A percentile compares a stretch with the other conserved stretches of the same genome.
phyloP scores from a whole-genome alignment of 805 yeast species.

The Ogataea dorogensis region DNA sequence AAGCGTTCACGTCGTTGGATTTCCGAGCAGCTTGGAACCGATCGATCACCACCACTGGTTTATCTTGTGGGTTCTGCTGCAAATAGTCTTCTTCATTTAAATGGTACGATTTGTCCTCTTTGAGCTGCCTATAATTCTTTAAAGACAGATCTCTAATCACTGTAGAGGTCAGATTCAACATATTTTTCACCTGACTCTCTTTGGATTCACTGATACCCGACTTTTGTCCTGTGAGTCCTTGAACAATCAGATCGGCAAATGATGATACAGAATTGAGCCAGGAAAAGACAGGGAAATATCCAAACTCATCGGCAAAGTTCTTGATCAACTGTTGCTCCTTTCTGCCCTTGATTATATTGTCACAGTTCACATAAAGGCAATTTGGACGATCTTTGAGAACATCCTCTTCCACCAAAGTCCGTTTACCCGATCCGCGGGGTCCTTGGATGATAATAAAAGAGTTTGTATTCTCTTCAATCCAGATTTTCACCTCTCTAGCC shows the following conservation, averaged over 20 bases:
- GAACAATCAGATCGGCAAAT: constrained; percentile 80
- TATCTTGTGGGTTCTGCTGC: constrained; percentile 79
- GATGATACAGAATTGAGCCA: constrained; percentile 83
- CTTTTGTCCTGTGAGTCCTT: constrained; percentile 91
- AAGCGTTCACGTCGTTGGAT: constrained; percentile 56
- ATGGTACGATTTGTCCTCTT: constrained; percentile 19
- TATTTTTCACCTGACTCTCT: constrained; percentile 78
- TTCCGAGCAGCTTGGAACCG: constrained; percentile 58
- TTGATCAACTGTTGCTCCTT: constrained; percentile 68
- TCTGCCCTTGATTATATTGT: constrained; percentile 65
- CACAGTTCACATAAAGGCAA: constrained; percentile 76
- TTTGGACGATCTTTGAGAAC: constrained; percentile 60
- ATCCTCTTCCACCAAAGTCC: constrained; percentile 69
- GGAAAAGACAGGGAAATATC: constrained; percentile 91
- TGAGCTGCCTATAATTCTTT: constrained; percentile 39
- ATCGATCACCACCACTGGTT: constrained; percentile 84
- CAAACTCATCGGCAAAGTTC: constrained; percentile 70
- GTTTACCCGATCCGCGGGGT: constrained; percentile 94
- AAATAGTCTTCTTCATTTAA: constrained; percentile 75
- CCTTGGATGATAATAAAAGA: constrained; percentile 90
- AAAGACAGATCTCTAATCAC: constrained; percentile 70
- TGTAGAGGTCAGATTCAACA: constrained; percentile 66
- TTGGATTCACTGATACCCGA: constrained; percentile 83
- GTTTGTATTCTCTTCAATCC: constrained; percentile 86
- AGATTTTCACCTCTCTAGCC: constrained; percentile 65